Evolutionary conservation across 345 rosid species (phyloP), one percentile per base, ranked within the genome.

Genomic region (Lumnitzera racemosa): DNA sequence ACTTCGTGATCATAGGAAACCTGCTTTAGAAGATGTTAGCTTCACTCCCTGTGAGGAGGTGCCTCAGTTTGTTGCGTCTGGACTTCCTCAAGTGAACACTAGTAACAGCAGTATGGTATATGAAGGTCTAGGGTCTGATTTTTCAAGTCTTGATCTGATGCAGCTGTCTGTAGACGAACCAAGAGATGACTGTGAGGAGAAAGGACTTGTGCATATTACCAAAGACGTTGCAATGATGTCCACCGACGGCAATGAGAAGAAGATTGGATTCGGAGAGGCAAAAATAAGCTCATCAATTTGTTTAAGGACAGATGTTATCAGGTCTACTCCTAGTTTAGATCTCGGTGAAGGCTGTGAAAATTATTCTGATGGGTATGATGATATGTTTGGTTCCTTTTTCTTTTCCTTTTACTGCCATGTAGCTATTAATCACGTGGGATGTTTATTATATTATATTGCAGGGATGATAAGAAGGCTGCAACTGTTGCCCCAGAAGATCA

Each of bases 1-100:
- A 31, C 67, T 83, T 48, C 79, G 85, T 57, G 77, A 77, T 66
- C 65, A 74, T 67, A 89, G 77, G 83, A 87, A 82, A 73, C 71
- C 78, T 49, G 60, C 81, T 66, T 57, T 71, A 56, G 80, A 64
- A 58, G 78, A 76, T 46, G 74, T 63, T 67, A 72, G 66, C 63
- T 66, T 58, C 49, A 76, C 67, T 56, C 57, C 73, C 10, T 7
- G 10, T 62, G 74, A 71, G 61, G 56, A 74, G 50, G 76, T 65
- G 62, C 74, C 43, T 36, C 43, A 36, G 7, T 3, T 72, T 57
- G 12, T 78, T 51, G 69, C 80, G 46, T 80, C 72, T 36, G 69
- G 65, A 64, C 55, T 65, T 66, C 47, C 79, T 70, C 74, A 56
- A 25, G 80, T 63, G 50, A 75, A 67, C 50, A 51, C 41, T 43